Percentiles rank a stretch among this genome's conserved stretches.
Conservation (phyloP, 768 basidiomycete genomes). For the Lenzites betulinus region DNA sequence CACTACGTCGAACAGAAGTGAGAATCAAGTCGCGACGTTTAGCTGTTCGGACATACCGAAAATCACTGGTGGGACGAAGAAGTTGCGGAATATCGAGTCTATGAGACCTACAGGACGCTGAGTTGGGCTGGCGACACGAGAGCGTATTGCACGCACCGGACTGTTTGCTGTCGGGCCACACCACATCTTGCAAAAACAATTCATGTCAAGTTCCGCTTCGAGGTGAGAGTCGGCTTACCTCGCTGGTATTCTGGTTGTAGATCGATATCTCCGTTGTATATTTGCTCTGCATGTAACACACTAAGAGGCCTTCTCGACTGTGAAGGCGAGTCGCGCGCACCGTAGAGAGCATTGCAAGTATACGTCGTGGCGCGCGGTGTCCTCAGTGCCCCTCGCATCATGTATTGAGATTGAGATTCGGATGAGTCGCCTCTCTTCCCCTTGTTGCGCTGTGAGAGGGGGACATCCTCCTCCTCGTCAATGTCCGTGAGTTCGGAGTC, state of each 20-base stretch:
- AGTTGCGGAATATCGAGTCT: slow-evolving; percentile 75
- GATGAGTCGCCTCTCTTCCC: slow-evolving; percentile 1
- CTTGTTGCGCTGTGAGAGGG: slow-evolving; percentile 11
- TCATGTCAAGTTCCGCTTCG: not conserved
- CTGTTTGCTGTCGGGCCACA: slow-evolving; percentile 79
- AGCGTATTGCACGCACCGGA: slow-evolving; percentile 35
- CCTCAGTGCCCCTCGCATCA: slow-evolving; percentile 28
- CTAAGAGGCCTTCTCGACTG: not conserved
- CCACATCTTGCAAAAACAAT: slow-evolving; percentile 54
- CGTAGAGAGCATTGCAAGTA: slow-evolving; percentile 36
- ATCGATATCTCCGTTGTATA: slow-evolving; percentile 62
- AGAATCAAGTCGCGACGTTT: not conserved
- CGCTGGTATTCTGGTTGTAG: slow-evolving; percentile 80
- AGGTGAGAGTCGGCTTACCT: slow-evolving; percentile 39
- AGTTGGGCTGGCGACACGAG: not conserved
- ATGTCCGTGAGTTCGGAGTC: slow-evolving; percentile 34
- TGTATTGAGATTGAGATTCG: slow-evolving; percentile 19
- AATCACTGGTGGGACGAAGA: slow-evolving; percentile 78
- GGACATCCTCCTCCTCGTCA: slow-evolving; percentile 27
- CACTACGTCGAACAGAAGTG: slow-evolving; percentile 35
- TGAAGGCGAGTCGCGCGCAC: slow-evolving; percentile 19
- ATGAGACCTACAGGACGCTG: slow-evolving; percentile 48
- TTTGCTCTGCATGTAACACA: slow-evolving; percentile 51
- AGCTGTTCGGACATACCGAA: slow-evolving; percentile 50
- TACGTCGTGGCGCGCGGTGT: slow-evolving; percentile 32